phyloP scores from a whole-genome alignment of 306 rosid species.

The Astragalus glycyphyllos region DNA sequence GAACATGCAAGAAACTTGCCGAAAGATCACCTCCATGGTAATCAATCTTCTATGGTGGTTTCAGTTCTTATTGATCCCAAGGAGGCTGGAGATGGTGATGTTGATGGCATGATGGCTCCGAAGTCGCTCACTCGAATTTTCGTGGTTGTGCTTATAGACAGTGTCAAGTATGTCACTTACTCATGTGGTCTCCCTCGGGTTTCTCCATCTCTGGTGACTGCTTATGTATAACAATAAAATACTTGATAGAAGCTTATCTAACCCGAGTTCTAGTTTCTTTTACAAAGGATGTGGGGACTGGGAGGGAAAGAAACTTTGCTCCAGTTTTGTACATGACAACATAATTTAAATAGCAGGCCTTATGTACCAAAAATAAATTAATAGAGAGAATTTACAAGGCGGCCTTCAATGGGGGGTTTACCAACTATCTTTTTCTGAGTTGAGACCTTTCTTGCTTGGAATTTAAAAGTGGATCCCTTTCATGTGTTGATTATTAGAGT shows the following conservation, averaged over 20 bases:
- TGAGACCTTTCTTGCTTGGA: slow-evolving; percentile 25
- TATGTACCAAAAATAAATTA: not conserved
- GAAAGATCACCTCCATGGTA: slow-evolving; percentile 63
- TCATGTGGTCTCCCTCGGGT: slow-evolving; percentile 85
- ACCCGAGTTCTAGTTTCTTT: slow-evolving; percentile 54
- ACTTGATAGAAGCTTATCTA: slow-evolving; percentile 43
- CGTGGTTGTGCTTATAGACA: slow-evolving; percentile 82
- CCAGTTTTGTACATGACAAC: slow-evolving; percentile 51
- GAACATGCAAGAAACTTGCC: slow-evolving; percentile 51
- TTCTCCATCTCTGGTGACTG: slow-evolving; percentile 70
- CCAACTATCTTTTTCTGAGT: slow-evolving; percentile 14
- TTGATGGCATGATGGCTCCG: slow-evolving; percentile 74
- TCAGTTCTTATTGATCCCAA: slow-evolving; percentile 95
- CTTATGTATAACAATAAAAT: slow-evolving; percentile 49
- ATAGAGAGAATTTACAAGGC: slow-evolving; percentile 18
- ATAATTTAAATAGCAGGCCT: slow-evolving; percentile 37
- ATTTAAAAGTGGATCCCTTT: slow-evolving; percentile 14
- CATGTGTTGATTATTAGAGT: not conserved
- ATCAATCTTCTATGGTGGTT: slow-evolving; percentile 81
- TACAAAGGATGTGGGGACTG: slow-evolving; percentile 28
- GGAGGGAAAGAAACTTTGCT: slow-evolving; percentile 37
- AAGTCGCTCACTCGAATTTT: slow-evolving; percentile 83
- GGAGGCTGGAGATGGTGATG: slow-evolving; percentile 69
- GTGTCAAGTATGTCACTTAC: slow-evolving; percentile 90
- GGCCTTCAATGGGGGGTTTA: slow-evolving; percentile 28